These are phyloP conservation scores for Suillus weaverae DNA, from an alignment of 768 basidiomycete species.

Conservation along the genomic window DNA sequence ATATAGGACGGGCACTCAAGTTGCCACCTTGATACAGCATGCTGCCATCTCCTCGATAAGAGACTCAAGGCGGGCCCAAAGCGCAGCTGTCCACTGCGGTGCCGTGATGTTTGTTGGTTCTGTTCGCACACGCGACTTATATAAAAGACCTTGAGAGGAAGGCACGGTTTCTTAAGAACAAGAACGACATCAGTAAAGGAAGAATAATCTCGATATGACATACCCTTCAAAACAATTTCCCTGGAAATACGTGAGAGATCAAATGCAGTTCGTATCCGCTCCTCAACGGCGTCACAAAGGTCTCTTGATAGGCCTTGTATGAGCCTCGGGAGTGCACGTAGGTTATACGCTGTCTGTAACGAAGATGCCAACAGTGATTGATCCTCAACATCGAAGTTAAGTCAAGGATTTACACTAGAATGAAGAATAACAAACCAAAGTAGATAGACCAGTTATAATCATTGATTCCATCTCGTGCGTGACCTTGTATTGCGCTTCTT, in stretches of 20 bases:
- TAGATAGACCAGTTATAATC: slow-evolving; percentile 77
- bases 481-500: slow-evolving; percentile 67
- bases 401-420: not conserved
- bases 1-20: not conserved
- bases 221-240: slow-evolving; percentile 81
- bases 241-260: slow-evolving; percentile 86
- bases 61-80: slow-evolving; percentile 79
- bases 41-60: slow-evolving; percentile 88
- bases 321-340: slow-evolving; percentile 79
- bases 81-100: slow-evolving; percentile 78
- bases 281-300: slow-evolving; percentile 80
- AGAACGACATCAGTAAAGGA: not conserved
- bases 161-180: slow-evolving; percentile 20
- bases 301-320: slow-evolving; percentile 78
- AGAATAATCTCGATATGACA: not conserved
- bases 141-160: slow-evolving; percentile 47
- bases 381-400: slow-evolving; percentile 51
- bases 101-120: slow-evolving; percentile 89
- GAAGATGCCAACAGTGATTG: slow-evolving; percentile 90
- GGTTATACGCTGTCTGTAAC: slow-evolving; percentile 93
- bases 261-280: slow-evolving; percentile 78
- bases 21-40: slow-evolving; percentile 81
- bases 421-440: slow-evolving; percentile 54
- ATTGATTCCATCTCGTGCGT: slow-evolving; percentile 89
- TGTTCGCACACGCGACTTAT: slow-evolving; percentile 84